phyloP scores from a whole-genome alignment of 2,329 filamentous ascomycete species.

The Scorias spongiosa region DNA sequence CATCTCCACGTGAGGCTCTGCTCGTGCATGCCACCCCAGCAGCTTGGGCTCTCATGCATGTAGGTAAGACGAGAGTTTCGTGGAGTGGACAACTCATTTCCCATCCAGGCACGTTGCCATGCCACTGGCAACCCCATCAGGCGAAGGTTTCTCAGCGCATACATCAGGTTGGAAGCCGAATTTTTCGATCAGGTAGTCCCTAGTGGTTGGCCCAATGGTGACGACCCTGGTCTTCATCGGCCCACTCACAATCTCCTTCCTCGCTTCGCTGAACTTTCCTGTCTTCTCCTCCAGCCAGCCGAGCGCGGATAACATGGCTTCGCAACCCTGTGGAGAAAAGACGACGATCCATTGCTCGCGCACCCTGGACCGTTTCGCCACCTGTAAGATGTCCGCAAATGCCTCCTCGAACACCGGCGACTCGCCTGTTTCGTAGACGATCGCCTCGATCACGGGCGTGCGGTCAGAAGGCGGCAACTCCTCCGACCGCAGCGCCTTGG shows the following conservation, averaged over 20 bases:
- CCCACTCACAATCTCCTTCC: constrained; percentile 69
- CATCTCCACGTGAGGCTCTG: too few relatives aligned
- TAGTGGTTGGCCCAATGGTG: constrained; percentile 88
- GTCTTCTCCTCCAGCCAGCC: constrained; percentile 28
- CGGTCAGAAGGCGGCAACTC: constrained; percentile 33
- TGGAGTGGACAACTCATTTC: too few relatives aligned
- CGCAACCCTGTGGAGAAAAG: constrained; percentile 48
- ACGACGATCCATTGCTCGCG: constrained; percentile 57
- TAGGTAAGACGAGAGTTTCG: too few relatives aligned
- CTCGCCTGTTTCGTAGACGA: constrained; percentile 76
- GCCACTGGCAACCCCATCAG: constrained; percentile 41
- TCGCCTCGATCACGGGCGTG: constrained; percentile 59
- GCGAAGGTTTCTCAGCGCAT: constrained; percentile 69
- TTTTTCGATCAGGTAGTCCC: constrained; percentile 50
- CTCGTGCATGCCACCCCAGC: too few relatives aligned
- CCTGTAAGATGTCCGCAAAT: constrained; percentile 35
- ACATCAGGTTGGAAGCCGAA: constrained; percentile 59
- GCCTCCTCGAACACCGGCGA: constrained; percentile 62
- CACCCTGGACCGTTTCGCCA: constrained; percentile 25
- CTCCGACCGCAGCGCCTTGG: constrained; percentile 54
- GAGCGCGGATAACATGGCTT: constrained; percentile 42
- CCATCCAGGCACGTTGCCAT: neutral
- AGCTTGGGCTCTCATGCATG: too few relatives aligned
- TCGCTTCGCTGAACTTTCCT: constrained; percentile 25
- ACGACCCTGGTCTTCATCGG: constrained; percentile 73